Conservation (phyloP, 2,329 filamentous ascomycete species). For the Colletotrichum nymphaeae region DNA sequence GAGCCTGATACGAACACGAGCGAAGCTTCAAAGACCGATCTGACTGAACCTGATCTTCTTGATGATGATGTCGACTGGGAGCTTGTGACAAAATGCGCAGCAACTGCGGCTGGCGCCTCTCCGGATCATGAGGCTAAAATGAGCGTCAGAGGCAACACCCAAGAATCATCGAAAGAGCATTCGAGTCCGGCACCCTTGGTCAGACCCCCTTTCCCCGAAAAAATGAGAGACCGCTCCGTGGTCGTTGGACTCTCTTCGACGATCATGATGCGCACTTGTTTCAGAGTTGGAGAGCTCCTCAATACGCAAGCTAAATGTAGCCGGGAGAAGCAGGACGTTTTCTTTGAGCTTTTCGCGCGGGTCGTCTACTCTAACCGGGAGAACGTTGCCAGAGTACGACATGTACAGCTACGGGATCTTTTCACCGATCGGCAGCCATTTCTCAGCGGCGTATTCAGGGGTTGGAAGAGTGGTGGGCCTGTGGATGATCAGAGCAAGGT, state of each 20-base stretch:
- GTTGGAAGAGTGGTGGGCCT: conserved; percentile 14
- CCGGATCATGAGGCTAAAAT: background rate
- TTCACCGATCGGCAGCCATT: conserved; percentile 69
- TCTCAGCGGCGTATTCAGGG: conserved; percentile 11
- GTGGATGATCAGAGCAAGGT: conserved; percentile 9
- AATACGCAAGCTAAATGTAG: conserved; percentile 52
- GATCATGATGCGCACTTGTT: conserved; percentile 67
- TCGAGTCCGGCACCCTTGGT: conserved; percentile 55
- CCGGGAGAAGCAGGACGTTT: conserved; percentile 48
- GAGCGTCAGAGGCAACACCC: conserved; percentile 34
- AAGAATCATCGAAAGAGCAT: background rate
- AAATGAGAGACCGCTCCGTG: conserved; percentile 62
- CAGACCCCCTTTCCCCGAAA: conserved; percentile 61
- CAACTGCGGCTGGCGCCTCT: background rate
- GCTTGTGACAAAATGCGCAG: conserved; percentile 37
- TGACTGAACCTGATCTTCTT: conserved; percentile 42
- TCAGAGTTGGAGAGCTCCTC: conserved; percentile 71
- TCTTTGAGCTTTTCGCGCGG: conserved; percentile 73
- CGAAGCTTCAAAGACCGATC: background rate
- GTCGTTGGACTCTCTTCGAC: conserved; percentile 63
- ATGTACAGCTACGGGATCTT: conserved; percentile 73
- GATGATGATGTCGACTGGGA: conserved; percentile 56
- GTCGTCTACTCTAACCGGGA: conserved; percentile 69
- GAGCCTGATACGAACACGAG: background rate
- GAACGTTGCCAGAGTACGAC: conserved; percentile 60